These are phyloP conservation scores for Ensete glaucum DNA, from an alignment of 176 grass and related monocot species.

Conservation along the genomic window DNA sequence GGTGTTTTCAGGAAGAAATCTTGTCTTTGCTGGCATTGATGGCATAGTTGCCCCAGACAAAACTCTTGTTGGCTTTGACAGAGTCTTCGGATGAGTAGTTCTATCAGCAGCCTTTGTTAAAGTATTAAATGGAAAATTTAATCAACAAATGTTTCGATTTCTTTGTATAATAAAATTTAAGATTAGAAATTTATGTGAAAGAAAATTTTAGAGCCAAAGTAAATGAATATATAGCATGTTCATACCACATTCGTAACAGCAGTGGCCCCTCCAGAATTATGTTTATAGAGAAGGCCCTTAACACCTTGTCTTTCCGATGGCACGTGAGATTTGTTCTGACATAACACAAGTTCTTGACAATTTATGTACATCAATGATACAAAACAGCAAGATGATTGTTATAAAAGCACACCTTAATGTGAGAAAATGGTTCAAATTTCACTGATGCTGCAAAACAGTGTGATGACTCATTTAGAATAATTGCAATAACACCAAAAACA, in stretches of 20 bases:
- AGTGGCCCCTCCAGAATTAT: not conserved
- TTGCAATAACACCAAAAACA: not conserved
- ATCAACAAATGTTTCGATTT: not conserved
- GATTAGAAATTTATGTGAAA: not conserved
- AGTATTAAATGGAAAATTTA: not conserved
- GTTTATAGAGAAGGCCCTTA: not conserved
- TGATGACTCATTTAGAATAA: not conserved
- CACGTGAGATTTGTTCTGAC: not conserved
- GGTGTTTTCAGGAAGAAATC: conserved; percentile 13
- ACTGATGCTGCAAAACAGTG: conserved; percentile 38
- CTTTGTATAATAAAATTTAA: not conserved
- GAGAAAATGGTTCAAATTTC: conserved; percentile 34
- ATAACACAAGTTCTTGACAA: not conserved
- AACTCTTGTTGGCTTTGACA: conserved; percentile 43
- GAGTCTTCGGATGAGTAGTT: conserved; percentile 37
- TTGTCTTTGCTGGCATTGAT: conserved; percentile 32
- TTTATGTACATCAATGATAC: not conserved
- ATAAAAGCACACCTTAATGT: conserved; percentile 41
- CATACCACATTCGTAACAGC: not conserved
- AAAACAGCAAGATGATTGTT: not conserved
- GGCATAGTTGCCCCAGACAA: conserved; percentile 44
- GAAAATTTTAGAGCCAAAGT: not conserved
- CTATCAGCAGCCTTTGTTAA: conserved; percentile 16
- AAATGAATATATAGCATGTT: not conserved
- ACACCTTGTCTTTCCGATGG: not conserved